Conservation (phyloP, 192 early-diverging fungal species). For the Entophlyctis helioformis region DNA sequence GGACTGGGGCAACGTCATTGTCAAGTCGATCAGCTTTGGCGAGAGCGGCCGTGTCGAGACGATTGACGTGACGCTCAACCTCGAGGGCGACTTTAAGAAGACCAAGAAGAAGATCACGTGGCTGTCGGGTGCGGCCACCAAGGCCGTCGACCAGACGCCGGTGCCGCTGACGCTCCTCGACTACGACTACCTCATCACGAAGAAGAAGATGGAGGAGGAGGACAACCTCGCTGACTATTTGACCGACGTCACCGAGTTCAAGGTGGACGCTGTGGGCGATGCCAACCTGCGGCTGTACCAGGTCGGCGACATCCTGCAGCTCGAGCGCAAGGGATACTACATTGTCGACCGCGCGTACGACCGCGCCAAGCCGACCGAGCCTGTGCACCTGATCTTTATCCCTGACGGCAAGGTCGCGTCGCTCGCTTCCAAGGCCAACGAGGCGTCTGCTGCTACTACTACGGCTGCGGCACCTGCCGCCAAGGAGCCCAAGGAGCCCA, state of each 20-base stretch:
- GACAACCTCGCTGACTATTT: conserved; percentile 73
- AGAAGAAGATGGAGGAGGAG: conserved; percentile 92
- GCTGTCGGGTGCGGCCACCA: conserved; percentile 44
- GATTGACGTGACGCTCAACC: conserved; percentile 64
- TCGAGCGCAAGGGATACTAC: conserved; percentile 93
- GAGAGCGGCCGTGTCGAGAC: conserved; percentile 34
- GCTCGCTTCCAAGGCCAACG: conserved; percentile 23
- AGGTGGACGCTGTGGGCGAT: conserved; percentile 30
- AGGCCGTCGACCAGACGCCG: conserved; percentile 41
- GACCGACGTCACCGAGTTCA: conserved; percentile 79
- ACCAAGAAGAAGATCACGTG: conserved; percentile 99
- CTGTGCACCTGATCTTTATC: conserved; percentile 67
- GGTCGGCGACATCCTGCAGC: conserved; percentile 79
- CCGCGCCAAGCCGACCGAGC: conserved; percentile 29
- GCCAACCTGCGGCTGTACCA: conserved; percentile 28
- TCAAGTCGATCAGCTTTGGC: conserved; percentile 56
- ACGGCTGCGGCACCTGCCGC: conserved; percentile 4
- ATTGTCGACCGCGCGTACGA: conserved; percentile 65
- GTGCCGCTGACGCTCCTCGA: conserved; percentile 65
- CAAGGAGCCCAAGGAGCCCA: conserved; percentile 1
- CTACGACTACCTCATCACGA: conserved; percentile 96
- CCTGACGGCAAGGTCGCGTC: conserved; percentile 82
- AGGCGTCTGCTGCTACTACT: conserved; percentile 1
- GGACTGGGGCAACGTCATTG: conserved; percentile 99
- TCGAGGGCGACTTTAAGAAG: conserved; percentile 92